These are phyloP conservation scores for Vitellaria paradoxa DNA, from an alignment of 179 eudicot species.

Conservation along the genomic window DNA sequence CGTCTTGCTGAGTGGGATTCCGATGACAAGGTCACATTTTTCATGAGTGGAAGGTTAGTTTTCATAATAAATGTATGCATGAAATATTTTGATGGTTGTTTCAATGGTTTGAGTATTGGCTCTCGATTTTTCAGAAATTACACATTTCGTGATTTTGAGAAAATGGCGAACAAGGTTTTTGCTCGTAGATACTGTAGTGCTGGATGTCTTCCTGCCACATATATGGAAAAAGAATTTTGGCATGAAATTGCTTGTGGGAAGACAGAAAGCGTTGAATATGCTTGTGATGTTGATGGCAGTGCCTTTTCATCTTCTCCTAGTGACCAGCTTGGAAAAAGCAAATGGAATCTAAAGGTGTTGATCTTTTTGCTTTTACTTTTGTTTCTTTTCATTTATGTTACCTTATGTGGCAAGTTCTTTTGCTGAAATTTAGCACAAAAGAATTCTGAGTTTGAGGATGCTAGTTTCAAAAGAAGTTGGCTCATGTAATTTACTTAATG, in stretches of 20 bases:
- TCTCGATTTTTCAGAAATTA: slow-evolving; percentile 63
- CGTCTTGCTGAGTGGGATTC: slow-evolving; percentile 98
- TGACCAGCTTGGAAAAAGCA: slow-evolving; percentile 94
- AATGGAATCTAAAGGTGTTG: slow-evolving; percentile 93
- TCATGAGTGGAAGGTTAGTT: slow-evolving; percentile 90
- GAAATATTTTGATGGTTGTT: not conserved
- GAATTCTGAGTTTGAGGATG: not conserved
- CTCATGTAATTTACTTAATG: not conserved
- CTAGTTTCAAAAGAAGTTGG: not conserved
- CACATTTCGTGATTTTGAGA: slow-evolving; percentile 91
- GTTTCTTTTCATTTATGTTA: not conserved
- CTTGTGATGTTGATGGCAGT: slow-evolving; percentile 99
- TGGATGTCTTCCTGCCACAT: slow-evolving; percentile 81
- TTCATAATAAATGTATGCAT: slow-evolving; percentile 3
- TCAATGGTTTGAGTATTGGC: slow-evolving; percentile 17
- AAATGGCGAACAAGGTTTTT: slow-evolving; percentile 94
- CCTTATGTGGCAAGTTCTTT: not conserved
- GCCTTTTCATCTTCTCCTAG: slow-evolving; percentile 88
- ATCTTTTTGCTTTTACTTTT: slow-evolving; percentile 12
- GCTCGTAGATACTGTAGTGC: slow-evolving; percentile 80
- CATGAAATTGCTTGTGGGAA: slow-evolving; percentile 88
- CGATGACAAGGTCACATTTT: slow-evolving; percentile 92
- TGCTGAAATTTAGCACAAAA: not conserved
- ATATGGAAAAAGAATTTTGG: slow-evolving; percentile 99
- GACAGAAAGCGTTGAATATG: slow-evolving; percentile 94